Evolutionary conservation across 129 eudicot genomes (phyloP), one percentile per base, ranked within the genome.

Genomic region (Flaveria bidentis): DNA sequence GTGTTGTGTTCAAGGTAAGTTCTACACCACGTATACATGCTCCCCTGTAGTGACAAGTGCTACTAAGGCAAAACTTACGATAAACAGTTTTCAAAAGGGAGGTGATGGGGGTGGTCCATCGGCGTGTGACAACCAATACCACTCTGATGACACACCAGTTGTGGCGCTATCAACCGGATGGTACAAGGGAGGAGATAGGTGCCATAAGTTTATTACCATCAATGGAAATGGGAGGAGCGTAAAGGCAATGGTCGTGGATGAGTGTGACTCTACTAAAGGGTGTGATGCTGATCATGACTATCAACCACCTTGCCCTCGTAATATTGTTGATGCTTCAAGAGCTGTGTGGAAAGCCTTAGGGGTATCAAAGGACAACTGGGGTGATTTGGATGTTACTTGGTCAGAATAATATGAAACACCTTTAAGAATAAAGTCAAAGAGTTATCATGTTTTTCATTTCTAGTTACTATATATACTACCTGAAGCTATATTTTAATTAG

Each of bases 61-160:
- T 20, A 20, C 22, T 20, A 20, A 20, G 22, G 22, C 22, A 20
- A 20, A 20, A 20, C 22, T 20, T 20, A 20, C 22, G 22, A 20
- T 20, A 20, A 86, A 86, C 7, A 74, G 87, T 71, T 86, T 86
- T 42, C 79, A 80, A 70, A 72, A 80, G 42, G 90, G 84, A 18
- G 80, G 81, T 26, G 90, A 86, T 28, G 90, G 90, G 1, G 88
- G 86, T 10, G 86, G 88, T 49, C 84, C 90, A 16, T 84, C 88
- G 0, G 86, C 68, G 45, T 86, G 90, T 67, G 88, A 86, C 45
- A 53, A 58, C 5, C 71, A 81, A 2, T 86, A 84, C 77, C 87
- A 83, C 76, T 74, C 79, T n/a, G 82, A 77, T 22, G 77, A 83
- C 81, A 72, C 80, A 1, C 87, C 87, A 2, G 84, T 86, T 0